A percentile compares a stretch with the other conserved stretches of the same genome.
phyloP scores from a whole-genome alignment of 2,329 filamentous ascomycete genomes.

The Fusarium camptoceras region DNA sequence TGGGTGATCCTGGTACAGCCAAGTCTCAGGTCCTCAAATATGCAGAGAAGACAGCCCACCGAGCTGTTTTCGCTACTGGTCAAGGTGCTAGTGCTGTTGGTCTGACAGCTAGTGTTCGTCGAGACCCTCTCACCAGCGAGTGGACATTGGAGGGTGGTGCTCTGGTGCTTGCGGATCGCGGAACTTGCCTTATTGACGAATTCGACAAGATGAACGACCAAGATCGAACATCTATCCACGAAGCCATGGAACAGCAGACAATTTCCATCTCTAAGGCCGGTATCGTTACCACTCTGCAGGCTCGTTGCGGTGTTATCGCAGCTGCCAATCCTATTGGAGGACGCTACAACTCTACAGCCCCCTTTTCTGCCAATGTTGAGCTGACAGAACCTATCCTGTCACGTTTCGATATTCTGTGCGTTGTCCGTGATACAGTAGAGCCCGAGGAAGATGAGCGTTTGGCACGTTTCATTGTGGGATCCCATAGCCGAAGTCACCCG shows the following conservation, averaged over 20 bases:
- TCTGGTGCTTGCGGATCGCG: constrained; percentile 92
- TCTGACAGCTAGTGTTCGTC: constrained; percentile 95
- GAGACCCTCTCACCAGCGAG: constrained; percentile 93
- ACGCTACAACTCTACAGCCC: constrained; percentile 95
- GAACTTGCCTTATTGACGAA: constrained; percentile 96
- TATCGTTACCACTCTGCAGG: constrained; percentile 96
- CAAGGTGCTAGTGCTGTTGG: constrained; percentile 97
- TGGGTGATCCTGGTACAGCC: constrained; percentile 96
- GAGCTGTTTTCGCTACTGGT: constrained; percentile 96
- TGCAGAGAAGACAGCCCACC: constrained; percentile 95
- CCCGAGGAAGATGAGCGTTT: constrained; percentile 92
- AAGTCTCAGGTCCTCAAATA: constrained; percentile 99
- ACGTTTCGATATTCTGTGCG: constrained; percentile 96
- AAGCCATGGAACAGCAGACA: constrained; percentile 99
- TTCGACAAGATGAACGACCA: constrained; percentile 99
- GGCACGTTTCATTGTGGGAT: constrained; percentile 93
- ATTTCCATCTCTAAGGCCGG: constrained; percentile 99
- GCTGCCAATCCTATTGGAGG: constrained; percentile 97
- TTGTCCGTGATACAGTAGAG: constrained; percentile 95
- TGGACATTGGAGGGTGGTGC: constrained; percentile 98
- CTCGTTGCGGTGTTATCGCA: constrained; percentile 94
- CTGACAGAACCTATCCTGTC: constrained; percentile 97
- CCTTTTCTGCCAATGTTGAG: constrained; percentile 96
- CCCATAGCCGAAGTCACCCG: constrained; percentile 90
- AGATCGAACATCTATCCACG: constrained; percentile 97